A percentile compares a stretch with the other conserved stretches of the same genome.
These are phyloP conservation scores for Atalantia buxifolia DNA, from an alignment of 345 rosid genomes.

Conservation along the genomic window DNA sequence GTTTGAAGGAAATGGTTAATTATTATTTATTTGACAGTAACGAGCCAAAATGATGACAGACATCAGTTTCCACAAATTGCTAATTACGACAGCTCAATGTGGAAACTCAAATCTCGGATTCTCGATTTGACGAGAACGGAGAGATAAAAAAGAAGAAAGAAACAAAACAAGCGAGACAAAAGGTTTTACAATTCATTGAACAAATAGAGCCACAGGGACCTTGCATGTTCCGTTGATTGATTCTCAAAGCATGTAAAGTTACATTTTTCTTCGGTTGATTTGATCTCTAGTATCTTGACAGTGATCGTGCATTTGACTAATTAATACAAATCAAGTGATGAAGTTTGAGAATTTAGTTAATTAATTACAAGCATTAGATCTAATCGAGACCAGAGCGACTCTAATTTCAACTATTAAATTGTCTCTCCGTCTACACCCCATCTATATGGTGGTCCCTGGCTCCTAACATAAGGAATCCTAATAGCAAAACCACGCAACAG, in stretches of 20 bases:
- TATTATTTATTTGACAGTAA: not conserved
- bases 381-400: conserved; percentile 9
- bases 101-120: not conserved
- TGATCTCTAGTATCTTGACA: not conserved
- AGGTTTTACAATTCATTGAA: not conserved
- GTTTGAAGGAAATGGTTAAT: not conserved
- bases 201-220: not conserved
- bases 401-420: not conserved
- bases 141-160: not conserved
- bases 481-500: not conserved
- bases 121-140: too few species aligned
- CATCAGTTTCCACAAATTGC: not conserved
- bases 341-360: not conserved
- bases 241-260: not conserved
- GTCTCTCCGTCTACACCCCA: conserved; percentile 4
- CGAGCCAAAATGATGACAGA: not conserved
- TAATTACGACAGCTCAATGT: not conserved
- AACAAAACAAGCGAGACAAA: not conserved
- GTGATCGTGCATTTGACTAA: conserved; percentile 3
- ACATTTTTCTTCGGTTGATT: not conserved
- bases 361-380: not conserved
- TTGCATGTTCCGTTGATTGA: conserved; percentile 7
- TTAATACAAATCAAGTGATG: not conserved
- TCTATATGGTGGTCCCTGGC: not conserved
- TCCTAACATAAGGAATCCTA: conserved; percentile 17